Evolutionary conservation across 495 filamentous ascomycete species (phyloP).

Genomic region (Daldinia bambusicola): DNA sequence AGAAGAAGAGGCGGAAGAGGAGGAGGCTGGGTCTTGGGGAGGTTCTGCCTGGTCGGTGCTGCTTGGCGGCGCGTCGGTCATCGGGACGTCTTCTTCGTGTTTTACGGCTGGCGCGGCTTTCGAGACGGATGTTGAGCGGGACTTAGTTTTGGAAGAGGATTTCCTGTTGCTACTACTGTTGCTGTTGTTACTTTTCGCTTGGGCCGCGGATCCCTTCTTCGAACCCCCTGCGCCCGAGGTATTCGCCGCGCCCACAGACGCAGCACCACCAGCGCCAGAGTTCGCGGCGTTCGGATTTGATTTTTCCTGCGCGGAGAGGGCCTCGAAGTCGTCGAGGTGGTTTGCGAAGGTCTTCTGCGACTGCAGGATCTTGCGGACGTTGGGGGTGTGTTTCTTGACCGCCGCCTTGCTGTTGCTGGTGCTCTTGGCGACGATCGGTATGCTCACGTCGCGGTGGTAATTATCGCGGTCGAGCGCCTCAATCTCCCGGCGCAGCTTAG

Average conservation of each 20-base stretch:
- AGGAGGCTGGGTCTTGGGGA: too few species aligned
- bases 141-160: slow-evolving; percentile 21
- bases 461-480: slow-evolving; percentile 85
- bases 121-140: slow-evolving; percentile 44
- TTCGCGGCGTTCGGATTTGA: slow-evolving; percentile 45
- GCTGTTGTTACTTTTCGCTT: slow-evolving; percentile 16
- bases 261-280: slow-evolving; percentile 30
- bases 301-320: slow-evolving; percentile 65
- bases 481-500: slow-evolving; percentile 78
- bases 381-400: slow-evolving; percentile 72
- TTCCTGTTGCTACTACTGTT: slow-evolving; percentile 40
- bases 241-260: neutral
- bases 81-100: slow-evolving; percentile 51
- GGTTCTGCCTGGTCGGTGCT: too few species aligned
- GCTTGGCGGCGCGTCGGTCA: slow-evolving; percentile 46
- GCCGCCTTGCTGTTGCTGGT: slow-evolving; percentile 13
- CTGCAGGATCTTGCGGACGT: slow-evolving; percentile 88
- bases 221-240: neutral
- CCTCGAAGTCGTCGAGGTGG: slow-evolving; percentile 89
- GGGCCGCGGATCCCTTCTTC: slow-evolving; percentile 35
- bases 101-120: slow-evolving; percentile 42
- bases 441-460: slow-evolving; percentile 70
- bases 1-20: slow-evolving; percentile 43
- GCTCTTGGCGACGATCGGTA: slow-evolving; percentile 66
- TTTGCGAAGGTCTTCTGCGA: slow-evolving; percentile 93